These are phyloP conservation scores for Flaveria floridana DNA, from an alignment of 140 eudicot species.

Conservation along the genomic window DNA sequence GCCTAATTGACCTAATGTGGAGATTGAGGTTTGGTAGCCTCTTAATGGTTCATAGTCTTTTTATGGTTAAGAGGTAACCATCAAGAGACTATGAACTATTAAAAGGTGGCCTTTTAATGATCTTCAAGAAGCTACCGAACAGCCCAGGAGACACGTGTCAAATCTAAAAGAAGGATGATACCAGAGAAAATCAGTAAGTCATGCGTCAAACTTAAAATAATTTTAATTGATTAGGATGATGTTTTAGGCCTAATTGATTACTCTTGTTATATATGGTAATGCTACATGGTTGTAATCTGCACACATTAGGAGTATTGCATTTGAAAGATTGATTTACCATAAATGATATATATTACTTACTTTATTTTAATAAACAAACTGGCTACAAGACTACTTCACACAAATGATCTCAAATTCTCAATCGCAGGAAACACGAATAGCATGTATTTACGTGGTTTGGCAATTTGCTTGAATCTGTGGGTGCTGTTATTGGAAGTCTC, in stretches of 20 bases:
- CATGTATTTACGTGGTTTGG: not conserved
- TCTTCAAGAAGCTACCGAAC: no score
- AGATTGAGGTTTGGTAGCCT: not conserved
- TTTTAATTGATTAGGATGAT: not conserved
- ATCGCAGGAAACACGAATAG: slow-evolving; percentile 8
- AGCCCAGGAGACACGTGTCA: not conserved
- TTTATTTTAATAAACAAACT: not conserved
- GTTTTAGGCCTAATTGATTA: not conserved
- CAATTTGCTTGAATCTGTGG: not conserved
- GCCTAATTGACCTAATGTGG: not conserved
- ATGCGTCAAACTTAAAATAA: not conserved
- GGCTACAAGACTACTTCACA: slow-evolving; percentile 2
- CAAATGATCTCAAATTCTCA: not conserved
- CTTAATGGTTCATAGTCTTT: no score
- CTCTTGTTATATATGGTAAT: not conserved
- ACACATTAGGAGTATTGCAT: not conserved
- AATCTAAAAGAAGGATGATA: not conserved
- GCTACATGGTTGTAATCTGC: not conserved
- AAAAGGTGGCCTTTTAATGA: no score
- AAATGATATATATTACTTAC: not conserved
- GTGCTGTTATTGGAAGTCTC: not conserved
- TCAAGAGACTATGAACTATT: no score
- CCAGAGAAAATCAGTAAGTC: not conserved
- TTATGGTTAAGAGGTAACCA: no score
- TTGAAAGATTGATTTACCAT: not conserved